phyloP scores from a whole-genome alignment of 176 grass and related monocot species.

The Zea mays region Zm-B73-REFERENCE-NAM-5.0 NC_050101.1:167213501-167214000 shows the following conservation, averaged over 20 bases:
- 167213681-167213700: conserved; percentile 97
- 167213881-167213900: conserved; percentile 98
- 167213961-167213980: conserved; percentile 96
- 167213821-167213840: conserved; percentile 99
- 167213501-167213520: conserved; percentile 43
- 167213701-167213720: conserved; percentile 71
- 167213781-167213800: conserved; percentile 81
- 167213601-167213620: conserved; percentile 97
- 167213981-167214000: conserved; percentile 93
- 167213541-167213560: conserved; percentile 67
- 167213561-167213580: conserved; percentile 82
- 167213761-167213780: conserved; percentile 76
- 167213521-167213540: conserved; percentile 50
- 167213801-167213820: conserved; percentile 87
- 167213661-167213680: conserved; percentile 90
- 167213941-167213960: conserved; percentile 85
- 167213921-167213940: conserved; percentile 80
- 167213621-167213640: conserved; percentile 98
- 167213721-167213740: conserved; percentile 72
- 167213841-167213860: conserved; percentile 96
- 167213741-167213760: conserved; percentile 59
- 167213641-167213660: conserved; percentile 99
- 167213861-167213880: conserved; percentile 99
- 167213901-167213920: conserved; percentile 76
- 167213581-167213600: conserved; percentile 91